Conservation (phyloP, 495 filamentous ascomycete genomes). For the Paragyromitra xinjiangensis region DNA sequence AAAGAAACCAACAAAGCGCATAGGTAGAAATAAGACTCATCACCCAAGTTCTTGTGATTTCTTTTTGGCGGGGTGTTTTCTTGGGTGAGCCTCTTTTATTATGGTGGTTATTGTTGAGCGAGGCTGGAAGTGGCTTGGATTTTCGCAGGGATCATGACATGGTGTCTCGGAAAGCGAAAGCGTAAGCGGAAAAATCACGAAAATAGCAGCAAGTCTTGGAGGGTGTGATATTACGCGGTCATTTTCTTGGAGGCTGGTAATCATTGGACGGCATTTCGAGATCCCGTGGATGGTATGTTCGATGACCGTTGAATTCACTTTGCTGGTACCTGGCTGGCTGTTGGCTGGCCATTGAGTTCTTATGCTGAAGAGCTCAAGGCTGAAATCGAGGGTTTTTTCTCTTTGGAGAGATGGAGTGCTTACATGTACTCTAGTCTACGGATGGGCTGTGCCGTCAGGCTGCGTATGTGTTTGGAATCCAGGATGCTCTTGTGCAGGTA, state of each 20-base stretch:
- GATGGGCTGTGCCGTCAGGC: constrained; percentile 6
- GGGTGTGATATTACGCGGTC: constrained; percentile 29
- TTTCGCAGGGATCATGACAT: constrained; percentile 42
- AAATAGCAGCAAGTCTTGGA: constrained; percentile 36
- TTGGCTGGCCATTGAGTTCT: background rate
- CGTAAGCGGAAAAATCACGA: constrained; percentile 15
- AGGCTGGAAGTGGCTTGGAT: constrained; percentile 37
- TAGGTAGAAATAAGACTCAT: constrained; percentile 6
- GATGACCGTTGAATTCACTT: constrained; percentile 8
- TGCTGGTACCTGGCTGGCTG: background rate
- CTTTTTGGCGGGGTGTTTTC: background rate
- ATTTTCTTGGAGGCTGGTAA: background rate
- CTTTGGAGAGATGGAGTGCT: background rate
- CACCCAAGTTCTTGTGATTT: background rate
- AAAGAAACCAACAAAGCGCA: background rate
- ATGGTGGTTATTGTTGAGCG: background rate
- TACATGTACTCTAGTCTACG: constrained; percentile 4
- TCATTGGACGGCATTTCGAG: constrained; percentile 35
- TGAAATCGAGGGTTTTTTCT: constrained; percentile 5
- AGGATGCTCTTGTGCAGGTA: background rate
- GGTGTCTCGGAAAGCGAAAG: constrained; percentile 19
- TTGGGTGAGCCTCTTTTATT: background rate
- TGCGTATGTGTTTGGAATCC: background rate
- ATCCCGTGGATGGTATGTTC: constrained; percentile 14
- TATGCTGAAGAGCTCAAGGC: constrained; percentile 15